Evolutionary conservation across 352 stramenopile genomes (phyloP), one percentile per base, ranked within the genome.

Genomic region (Phytophthora kernoviae): DNA sequence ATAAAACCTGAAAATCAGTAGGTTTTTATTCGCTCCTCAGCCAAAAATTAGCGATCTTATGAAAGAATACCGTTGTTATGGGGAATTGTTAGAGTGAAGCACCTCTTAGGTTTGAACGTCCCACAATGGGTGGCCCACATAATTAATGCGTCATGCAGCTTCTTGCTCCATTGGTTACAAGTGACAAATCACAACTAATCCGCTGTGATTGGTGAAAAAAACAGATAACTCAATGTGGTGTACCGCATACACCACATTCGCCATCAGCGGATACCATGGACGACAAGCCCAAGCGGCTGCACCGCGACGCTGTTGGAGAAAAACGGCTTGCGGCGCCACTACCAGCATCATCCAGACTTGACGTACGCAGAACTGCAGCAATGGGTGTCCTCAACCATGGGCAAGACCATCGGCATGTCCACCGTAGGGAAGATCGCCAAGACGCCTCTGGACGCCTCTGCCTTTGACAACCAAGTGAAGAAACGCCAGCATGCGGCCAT

Each of bases 261-360:
- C 24, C 24, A 30, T 30, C 24, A n/a, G 24, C 24, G 24, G 24
- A 30, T 6, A 30, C 24, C 3, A 43, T 8, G 37, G 15, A 4
- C 11, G 37, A 30, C 37, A 43, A 21, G 37, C 37, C 24, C 24
- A 30, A 43, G 37, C 37, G 37, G 11, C 37, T 21, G 37, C 37
- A 43, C n/a, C 37, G n/a, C 21, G 37, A 43, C 37, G 37, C 37
- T 43, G 37, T 14, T 21, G 37, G 37, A 43, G 37, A 43, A 43
- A 14, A 20, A 43, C n/a, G 37, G 2, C 9, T 14, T 43, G 37
- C 37, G 37, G 1, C 12, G n/a, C 12, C 37, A 17, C 37, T 17
- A 43, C 37, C 14, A 43, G 37, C 6, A 9, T 14, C 37, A 17
- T 10, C 37, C 37, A 21, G 37, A 43, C 12, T 17, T 43, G 12